Conservation (phyloP, 257 asterid genomes). For the Solanum lycopersicoides region DNA sequence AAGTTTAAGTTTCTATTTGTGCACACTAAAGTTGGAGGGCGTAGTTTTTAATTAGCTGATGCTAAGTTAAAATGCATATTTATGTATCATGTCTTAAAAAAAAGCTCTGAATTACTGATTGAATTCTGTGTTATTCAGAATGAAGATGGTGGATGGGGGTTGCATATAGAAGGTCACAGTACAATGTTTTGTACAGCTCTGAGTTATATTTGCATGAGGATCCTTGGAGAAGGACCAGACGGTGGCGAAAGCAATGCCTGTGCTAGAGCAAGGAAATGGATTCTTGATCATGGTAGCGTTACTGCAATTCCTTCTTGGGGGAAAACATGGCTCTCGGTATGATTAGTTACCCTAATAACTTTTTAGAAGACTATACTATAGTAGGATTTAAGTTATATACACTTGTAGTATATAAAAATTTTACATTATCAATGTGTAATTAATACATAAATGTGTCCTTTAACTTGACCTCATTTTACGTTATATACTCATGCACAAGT, state of each 20-base stretch:
- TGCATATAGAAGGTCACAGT: slow-evolving; percentile 74
- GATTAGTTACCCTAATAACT: background rate
- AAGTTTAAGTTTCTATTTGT: too few relatives aligned
- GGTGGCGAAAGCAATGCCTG: slow-evolving; percentile 45
- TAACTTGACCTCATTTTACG: too few relatives aligned
- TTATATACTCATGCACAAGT: too few relatives aligned
- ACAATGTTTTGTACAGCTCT: slow-evolving; percentile 58
- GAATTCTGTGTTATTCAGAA: slow-evolving; percentile 17
- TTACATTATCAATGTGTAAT: background rate
- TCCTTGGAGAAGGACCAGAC: slow-evolving; percentile 51
- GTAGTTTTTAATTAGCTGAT: background rate
- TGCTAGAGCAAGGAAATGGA: slow-evolving; percentile 63
- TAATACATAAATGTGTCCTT: too few relatives aligned
- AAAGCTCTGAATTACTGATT: background rate
- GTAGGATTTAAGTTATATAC: background rate
- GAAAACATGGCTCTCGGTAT: slow-evolving; percentile 67
- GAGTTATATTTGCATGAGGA: slow-evolving; percentile 55
- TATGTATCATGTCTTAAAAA: too few relatives aligned
- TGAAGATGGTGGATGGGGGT: slow-evolving; percentile 84
- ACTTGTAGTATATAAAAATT: background rate
- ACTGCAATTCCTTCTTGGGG: slow-evolving; percentile 74
- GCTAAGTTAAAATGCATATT: background rate
- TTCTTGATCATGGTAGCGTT: slow-evolving; percentile 63
- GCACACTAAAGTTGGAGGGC: too few relatives aligned
- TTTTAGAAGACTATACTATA: background rate